phyloP scores from a whole-genome alignment of 169 alveolate species.

The Plasmodium relictum region DNA sequence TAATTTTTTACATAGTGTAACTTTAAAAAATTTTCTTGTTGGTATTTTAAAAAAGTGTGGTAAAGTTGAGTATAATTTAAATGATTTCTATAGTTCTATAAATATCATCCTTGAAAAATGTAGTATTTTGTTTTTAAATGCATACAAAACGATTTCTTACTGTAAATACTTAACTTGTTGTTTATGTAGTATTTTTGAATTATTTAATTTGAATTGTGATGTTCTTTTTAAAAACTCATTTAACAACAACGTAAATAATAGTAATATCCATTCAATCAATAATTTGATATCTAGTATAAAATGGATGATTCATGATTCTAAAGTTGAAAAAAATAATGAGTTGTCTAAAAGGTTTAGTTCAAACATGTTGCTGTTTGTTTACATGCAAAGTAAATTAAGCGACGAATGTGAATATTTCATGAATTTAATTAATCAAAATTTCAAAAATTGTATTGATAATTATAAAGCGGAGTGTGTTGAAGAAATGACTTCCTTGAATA shows the following conservation, averaged over 20 bases:
- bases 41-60: constrained; percentile 46
- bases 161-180: constrained; percentile 73
- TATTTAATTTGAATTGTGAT: constrained; percentile 60
- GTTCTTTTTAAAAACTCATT: constrained; percentile 53
- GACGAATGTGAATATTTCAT: constrained; percentile 73
- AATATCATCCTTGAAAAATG: constrained; percentile 42
- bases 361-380: constrained; percentile 35
- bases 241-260: constrained; percentile 67
- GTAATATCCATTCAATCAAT: constrained; percentile 65
- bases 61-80: constrained; percentile 51
- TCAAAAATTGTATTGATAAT: constrained; percentile 51
- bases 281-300: constrained; percentile 37
- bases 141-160: constrained; percentile 24
- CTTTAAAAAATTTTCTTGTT: constrained; percentile 43
- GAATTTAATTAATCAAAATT: constrained; percentile 48
- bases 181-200: constrained; percentile 41
- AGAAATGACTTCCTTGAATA: constrained; percentile 19
- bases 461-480: constrained; percentile 25
- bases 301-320: constrained; percentile 77
- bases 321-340: constrained; percentile 55
- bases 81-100: constrained; percentile 29
- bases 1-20: constrained; percentile 15
- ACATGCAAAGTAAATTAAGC: constrained; percentile 64
- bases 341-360: constrained; percentile 40
- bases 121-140: constrained; percentile 49